Base-by-base conservation (phyloP, 805 yeast genomes). In the Isabelozyma heimii region DNA sequence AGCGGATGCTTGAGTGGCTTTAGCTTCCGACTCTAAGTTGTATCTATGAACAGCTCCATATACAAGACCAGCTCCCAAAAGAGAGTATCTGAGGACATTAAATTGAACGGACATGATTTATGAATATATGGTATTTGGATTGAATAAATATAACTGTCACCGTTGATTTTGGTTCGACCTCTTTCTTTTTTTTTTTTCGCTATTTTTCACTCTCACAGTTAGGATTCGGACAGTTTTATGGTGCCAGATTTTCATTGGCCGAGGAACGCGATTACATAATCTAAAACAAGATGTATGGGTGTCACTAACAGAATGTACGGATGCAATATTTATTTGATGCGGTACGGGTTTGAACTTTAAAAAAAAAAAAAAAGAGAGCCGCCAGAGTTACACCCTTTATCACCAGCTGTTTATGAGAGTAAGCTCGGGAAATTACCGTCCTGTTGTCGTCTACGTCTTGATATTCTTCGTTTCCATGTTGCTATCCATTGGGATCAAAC, bases 31-130 rank as follows among this genome's bases (percentile, higher is more conserved):
- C 61, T 84, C 83, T 61, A 90, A 79, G 47, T 78, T 70, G 65
- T 81, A 75, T 72, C 95, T 88, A 79, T 90, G 96, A 69, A 80
- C 80, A 56, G 90, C 88, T 60, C 99, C 99, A 74, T 89, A 89
- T 53, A 82, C 79, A 50, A 91, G 76, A 70, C 99, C 99, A 59
- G 89, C 82, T 47, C 88, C 92, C 58, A 92, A 81, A 47, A 95
- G 86, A 58, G 96, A 77, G 85, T 94, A 92, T 85, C 98, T 89
- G 66, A 91, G 82, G 65, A 91, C 91, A 87, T 87, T 73, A 61
- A 73, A 69, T 42, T 57, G 63, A 37, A 62, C 56, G 46, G 75
- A 69, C 74, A 70, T 70, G 42, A 41, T 49, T 13, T 5, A 15
- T 16, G 17, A 26, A 9, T 44, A 28, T 42, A 42, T 27, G 10